Percentiles rank a stretch among this genome's conserved stretches.
phyloP scores from a whole-genome alignment of 148 eudicot genomes.

The Rhododendron griersonianum region DNA sequence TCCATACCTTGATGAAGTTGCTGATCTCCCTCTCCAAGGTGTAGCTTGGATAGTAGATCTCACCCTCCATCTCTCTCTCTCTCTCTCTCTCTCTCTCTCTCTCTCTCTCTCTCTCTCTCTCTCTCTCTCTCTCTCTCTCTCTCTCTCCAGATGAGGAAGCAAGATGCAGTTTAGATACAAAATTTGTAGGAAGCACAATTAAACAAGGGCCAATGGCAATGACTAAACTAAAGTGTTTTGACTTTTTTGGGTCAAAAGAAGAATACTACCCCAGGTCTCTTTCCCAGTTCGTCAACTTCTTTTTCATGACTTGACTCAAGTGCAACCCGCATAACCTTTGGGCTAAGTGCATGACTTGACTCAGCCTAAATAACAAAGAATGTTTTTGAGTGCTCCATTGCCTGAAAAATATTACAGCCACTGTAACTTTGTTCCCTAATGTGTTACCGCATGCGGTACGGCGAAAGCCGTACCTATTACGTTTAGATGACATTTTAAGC shows the following conservation, averaged over 20 bases:
- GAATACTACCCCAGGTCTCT: neutral
- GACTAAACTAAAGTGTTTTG: neutral
- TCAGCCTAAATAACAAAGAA: neutral
- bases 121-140: neutral
- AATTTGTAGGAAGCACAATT: neutral
- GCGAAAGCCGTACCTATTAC: too few species aligned
- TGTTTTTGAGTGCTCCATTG: neutral
- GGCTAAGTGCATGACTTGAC: neutral
- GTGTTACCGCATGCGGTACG: neutral
- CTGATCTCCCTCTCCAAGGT: slow-evolving; percentile 24
- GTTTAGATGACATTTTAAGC: too few species aligned
- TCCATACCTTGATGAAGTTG: slow-evolving; percentile 38
- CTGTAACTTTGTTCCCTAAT: neutral
- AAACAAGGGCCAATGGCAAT: neutral
- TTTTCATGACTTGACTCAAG: neutral
- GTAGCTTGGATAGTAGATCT: neutral
- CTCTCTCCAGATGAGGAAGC: neutral
- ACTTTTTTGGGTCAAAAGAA: neutral
- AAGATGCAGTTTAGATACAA: neutral
- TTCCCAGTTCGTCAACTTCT: neutral
- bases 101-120: neutral
- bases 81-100: neutral
- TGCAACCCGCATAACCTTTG: neutral
- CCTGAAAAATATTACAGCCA: neutral
- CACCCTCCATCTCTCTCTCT: slow-evolving; percentile 6